These are phyloP conservation scores for Plasmodium adleri DNA, from an alignment of 169 alveolate genomes.

Conservation along the genomic window DNA sequence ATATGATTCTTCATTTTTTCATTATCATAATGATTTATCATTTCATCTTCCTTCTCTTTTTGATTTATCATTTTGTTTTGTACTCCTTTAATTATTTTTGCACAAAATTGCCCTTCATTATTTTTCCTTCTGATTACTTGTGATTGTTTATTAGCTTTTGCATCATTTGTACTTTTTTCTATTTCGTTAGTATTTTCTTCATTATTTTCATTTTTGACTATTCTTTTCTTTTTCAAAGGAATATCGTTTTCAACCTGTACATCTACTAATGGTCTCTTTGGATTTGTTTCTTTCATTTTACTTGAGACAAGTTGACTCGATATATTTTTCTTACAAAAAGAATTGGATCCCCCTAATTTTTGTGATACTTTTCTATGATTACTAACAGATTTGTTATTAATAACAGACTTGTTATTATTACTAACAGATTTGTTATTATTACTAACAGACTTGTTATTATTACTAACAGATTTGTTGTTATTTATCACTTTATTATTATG, in stretches of 20 bases:
- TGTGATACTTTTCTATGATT: background rate
- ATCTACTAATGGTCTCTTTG: background rate
- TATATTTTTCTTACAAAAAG: background rate
- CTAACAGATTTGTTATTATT: too few species aligned
- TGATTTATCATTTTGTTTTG: background rate
- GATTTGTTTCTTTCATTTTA: background rate
- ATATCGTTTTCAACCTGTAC: constrained; percentile 5
- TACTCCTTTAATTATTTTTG: background rate
- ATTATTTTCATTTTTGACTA: background rate
- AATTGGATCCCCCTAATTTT: background rate
- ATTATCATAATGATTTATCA: background rate
- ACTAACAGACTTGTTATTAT: background rate
- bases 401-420: background rate
- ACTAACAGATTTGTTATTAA: background rate
- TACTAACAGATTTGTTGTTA: background rate
- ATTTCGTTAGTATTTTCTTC: constrained; percentile 12
- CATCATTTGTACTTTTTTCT: background rate
- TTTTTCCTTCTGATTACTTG: background rate
- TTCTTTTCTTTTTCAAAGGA: constrained; percentile 16
- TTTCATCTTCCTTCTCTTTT: background rate
- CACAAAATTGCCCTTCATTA: background rate
- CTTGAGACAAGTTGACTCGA: background rate
- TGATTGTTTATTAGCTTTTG: background rate
- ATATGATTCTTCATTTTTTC: background rate
- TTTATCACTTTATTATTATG: too few species aligned